Evolutionary conservation across 192 early-diverging fungal genomes (phyloP), one percentile per base, ranked within the genome.

Genomic region (Rhizophagus prolifer): DNA sequence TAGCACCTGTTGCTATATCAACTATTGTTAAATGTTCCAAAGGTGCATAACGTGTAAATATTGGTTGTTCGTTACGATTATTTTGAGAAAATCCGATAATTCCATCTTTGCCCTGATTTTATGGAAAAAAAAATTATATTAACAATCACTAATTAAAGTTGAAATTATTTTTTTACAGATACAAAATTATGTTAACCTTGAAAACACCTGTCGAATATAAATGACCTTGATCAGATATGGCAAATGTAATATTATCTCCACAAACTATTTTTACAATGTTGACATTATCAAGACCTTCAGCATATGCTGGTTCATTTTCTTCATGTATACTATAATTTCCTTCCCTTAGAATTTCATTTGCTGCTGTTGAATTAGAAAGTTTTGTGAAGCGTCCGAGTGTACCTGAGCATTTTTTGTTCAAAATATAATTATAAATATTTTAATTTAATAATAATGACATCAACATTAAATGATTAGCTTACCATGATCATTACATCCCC

Each of bases 161-260:
- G 36, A 5, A 38, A 38, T 38, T 38, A 38, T 38, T 38, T 31
- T 31, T 31, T 31, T 31, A 1, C 1, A 2, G 10, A 21, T 25
- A 23, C n/a, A 66, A 65, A n/a, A 47, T 28, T 64, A 19, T 34
- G 1, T 79, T 71, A 81, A 86, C 85, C 54, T 83, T 79, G 76
- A 91, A 96, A 6, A 95, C 95, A 62, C 96, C 95, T 92, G 95
- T 96, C 58, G 86, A 84, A 79, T 94, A 98, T 16, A 97, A 91
- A 36, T 89, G 75, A 19, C 95, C 97, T 12, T 90, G 82, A 1
- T 89, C 88, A 6, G 91, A 87, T 60, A 97, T 81, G 7, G 92
- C 94, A 26, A 94, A 88, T 10, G 93, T 90, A 21, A 93, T 85
- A 0, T 93, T 94, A 73, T 95, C 94, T 44, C 95, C 94, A 83